Percentiles rank a stretch among this genome's conserved stretches.
phyloP scores from a whole-genome alignment of 2,329 filamentous ascomycete species.

The Cladophialophora immunda region DNA sequence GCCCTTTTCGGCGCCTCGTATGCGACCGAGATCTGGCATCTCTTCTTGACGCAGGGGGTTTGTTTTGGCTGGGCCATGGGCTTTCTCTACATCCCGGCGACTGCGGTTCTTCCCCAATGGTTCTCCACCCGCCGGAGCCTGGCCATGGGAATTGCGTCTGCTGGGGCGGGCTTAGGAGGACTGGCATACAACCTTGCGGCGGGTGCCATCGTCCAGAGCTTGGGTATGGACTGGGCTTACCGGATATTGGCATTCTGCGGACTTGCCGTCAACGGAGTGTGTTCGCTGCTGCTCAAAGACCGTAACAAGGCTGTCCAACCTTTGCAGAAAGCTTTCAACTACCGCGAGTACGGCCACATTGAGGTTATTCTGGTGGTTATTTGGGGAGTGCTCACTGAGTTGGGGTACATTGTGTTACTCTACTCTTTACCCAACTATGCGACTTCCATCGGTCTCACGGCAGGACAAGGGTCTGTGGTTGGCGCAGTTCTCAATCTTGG shows the following conservation, averaged over 20 bases:
- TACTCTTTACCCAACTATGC: constrained; percentile 59
- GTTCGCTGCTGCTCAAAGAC: constrained; percentile 42
- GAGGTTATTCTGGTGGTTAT: constrained; percentile 40
- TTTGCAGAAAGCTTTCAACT: constrained; percentile 37
- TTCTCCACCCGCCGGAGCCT: constrained; percentile 43
- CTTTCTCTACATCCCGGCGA: constrained; percentile 40
- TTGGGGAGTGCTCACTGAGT: constrained; percentile 56
- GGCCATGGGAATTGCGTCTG: constrained; percentile 42
- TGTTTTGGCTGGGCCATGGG: constrained; percentile 42
- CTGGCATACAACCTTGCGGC: constrained; percentile 43
- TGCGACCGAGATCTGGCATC: constrained; percentile 38
- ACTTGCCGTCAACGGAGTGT: constrained; percentile 39
- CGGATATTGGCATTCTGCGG: constrained; percentile 43
- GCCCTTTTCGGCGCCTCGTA: constrained; percentile 44
- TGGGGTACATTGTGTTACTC: constrained; percentile 58
- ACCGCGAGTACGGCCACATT: constrained; percentile 32
- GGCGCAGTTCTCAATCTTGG: constrained; percentile 58
- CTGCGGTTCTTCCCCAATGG: constrained; percentile 43
- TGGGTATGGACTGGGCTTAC: constrained; percentile 43
- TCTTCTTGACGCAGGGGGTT: constrained; percentile 42
- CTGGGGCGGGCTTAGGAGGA: constrained; percentile 45
- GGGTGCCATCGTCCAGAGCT: constrained; percentile 38
- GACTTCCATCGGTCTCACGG: constrained; percentile 51
- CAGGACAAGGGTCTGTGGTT: constrained; percentile 50
- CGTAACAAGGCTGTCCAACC: constrained; percentile 40